Evolutionary conservation across 1,284 basidiomycete species (phyloP).

Genomic region (Malassezia obtusa): DNA sequence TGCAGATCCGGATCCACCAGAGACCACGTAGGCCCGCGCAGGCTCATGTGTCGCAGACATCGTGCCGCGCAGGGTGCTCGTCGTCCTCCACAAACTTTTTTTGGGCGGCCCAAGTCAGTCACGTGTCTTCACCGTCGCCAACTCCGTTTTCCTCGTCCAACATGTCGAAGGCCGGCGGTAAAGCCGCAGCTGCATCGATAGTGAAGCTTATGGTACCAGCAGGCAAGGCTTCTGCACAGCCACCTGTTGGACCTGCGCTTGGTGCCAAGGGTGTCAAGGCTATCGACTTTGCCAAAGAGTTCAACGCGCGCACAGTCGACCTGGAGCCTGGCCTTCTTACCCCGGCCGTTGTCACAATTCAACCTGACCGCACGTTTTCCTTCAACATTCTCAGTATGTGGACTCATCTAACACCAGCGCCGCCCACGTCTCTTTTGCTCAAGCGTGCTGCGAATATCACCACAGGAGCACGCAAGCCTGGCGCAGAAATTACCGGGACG

Average conservation of each 20-base stretch:
- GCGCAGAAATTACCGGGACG: conserved; percentile 65
- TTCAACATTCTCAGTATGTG: conserved; percentile 53
- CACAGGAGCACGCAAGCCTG: conserved; percentile 61
- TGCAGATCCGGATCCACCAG: conserved; percentile 26
- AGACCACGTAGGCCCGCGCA: conserved; percentile 42
- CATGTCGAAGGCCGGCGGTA: conserved; percentile 45
- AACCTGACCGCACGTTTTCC: conserved; percentile 87
- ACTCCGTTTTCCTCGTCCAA: not conserved
- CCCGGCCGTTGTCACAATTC: conserved; percentile 81
- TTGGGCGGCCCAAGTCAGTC: not conserved
- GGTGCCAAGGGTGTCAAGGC: conserved; percentile 97
- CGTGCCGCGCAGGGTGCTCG: not conserved
- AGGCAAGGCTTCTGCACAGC: conserved; percentile 88
- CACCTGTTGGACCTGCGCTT: conserved; percentile 90
- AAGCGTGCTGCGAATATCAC: conserved; percentile 84
- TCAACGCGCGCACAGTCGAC: conserved; percentile 65
- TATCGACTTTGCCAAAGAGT: conserved; percentile 90
- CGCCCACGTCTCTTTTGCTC: conserved; percentile 76
- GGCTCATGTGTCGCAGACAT: conserved; percentile 37
- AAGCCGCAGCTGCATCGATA: conserved; percentile 26
- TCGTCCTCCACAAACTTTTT: conserved; percentile 8
- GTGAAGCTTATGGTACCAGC: conserved; percentile 72
- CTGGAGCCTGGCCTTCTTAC: conserved; percentile 76
- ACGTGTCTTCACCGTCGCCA: conserved; percentile 8
- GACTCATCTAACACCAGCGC: conserved; percentile 53